These are phyloP conservation scores for Rhizopogon sp. DNA, from an alignment of 768 basidiomycete genomes.

Conservation along the genomic window DNA sequence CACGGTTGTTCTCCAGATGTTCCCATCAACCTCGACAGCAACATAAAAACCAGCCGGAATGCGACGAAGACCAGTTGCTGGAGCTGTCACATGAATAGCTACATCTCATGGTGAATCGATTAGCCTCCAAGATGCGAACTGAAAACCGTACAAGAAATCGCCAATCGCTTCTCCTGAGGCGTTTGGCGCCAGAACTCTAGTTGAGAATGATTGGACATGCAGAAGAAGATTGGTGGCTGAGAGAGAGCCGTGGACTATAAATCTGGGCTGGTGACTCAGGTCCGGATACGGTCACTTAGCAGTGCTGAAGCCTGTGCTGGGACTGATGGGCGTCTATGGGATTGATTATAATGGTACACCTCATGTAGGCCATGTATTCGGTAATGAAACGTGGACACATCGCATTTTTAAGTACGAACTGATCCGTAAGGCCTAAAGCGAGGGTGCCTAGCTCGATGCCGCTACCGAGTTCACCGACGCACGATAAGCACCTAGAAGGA, in stretches of 20 bases:
- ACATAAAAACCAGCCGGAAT: conserved; percentile 14
- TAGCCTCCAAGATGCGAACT: background rate
- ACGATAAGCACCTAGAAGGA: background rate
- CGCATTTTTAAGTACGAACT: background rate
- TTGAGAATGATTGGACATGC: conserved; percentile 2
- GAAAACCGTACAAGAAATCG: background rate
- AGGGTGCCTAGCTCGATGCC: background rate
- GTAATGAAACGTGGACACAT: background rate
- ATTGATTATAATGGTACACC: background rate
- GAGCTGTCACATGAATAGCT: conserved; percentile 11
- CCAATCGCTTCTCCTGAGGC: conserved; percentile 1
- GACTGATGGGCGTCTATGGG: background rate
- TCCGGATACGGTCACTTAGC: background rate
- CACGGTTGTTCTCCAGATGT: conserved; percentile 2
- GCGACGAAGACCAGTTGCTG: conserved; percentile 4
- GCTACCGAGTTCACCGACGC: background rate
- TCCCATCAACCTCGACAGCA: background rate
- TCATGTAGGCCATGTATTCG: background rate
- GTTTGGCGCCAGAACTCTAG: conserved; percentile 1
- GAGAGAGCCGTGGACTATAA: background rate
- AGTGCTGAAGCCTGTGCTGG: conserved; percentile 1
- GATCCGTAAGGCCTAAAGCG: background rate
- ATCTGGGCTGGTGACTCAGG: background rate
- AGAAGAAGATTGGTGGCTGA: background rate
- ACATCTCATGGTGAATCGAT: background rate